These are phyloP conservation scores for Crataegus laevigata DNA, from an alignment of 306 rosid genomes.

Conservation along the genomic window DNA sequence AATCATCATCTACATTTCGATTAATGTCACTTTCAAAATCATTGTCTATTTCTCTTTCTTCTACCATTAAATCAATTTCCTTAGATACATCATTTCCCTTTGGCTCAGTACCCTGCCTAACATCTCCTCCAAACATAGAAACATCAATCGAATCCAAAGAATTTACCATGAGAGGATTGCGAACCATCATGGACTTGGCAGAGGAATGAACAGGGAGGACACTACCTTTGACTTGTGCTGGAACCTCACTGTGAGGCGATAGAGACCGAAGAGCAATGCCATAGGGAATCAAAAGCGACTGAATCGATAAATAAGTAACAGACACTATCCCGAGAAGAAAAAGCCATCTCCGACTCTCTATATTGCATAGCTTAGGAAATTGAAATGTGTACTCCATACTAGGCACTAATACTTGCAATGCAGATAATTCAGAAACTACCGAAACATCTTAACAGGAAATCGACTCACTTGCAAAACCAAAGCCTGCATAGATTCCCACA, in stretches of 20 bases:
- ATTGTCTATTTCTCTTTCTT: constrained; percentile 11
- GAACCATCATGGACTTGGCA: constrained; percentile 33
- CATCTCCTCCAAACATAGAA: constrained; percentile 23
- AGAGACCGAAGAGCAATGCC: constrained; percentile 58
- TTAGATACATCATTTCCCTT: constrained; percentile 8
- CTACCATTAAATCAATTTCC: constrained; percentile 2
- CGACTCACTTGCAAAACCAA: constrained; percentile 6
- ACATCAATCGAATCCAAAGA: constrained; percentile 28
- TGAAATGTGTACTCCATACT: constrained; percentile 28
- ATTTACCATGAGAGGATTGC: constrained; percentile 38
- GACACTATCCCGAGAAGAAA: constrained; percentile 52
- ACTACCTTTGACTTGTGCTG: constrained; percentile 1
- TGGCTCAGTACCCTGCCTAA: background rate
- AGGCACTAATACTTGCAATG: constrained; percentile 10
- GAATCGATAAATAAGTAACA: constrained; percentile 53
- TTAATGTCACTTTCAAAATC: constrained; percentile 9
- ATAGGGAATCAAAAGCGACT: constrained; percentile 62
- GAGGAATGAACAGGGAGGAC: constrained; percentile 22
- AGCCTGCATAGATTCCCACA: constrained; percentile 20
- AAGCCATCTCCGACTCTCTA: constrained; percentile 51
- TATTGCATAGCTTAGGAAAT: constrained; percentile 30
- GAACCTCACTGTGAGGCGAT: constrained; percentile 24
- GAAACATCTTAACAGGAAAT: constrained; percentile 11
- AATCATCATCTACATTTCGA: constrained; percentile 14
- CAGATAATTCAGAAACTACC: constrained; percentile 2